A percentile compares a stretch with the other conserved stretches of the same genome.
phyloP scores from a whole-genome alignment of 139 green algal genomes.

The Coccomyxa sp. region DNA sequence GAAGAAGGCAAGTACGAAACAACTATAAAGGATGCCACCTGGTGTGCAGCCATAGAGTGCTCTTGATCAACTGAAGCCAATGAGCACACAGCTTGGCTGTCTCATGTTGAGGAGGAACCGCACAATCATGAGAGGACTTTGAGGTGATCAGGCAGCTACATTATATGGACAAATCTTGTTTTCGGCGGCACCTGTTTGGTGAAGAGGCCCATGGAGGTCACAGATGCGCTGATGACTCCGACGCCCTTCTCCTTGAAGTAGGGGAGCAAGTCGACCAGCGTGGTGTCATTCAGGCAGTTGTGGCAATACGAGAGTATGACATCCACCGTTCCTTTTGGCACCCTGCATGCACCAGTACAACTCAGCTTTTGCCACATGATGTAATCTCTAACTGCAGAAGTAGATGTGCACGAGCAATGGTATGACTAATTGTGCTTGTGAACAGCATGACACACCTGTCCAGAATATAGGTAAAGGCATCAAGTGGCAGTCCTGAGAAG shows the following conservation, averaged over 20 bases:
- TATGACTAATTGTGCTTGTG: no score
- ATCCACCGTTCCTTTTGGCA: slow-evolving; percentile 71
- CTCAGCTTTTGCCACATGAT: neutral
- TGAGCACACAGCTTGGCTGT: neutral
- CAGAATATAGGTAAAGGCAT: slow-evolving; percentile 71
- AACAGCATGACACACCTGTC: slow-evolving; percentile 37
- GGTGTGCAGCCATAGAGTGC: neutral
- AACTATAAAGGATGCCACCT: neutral
- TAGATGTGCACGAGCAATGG: neutral
- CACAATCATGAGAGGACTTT: neutral
- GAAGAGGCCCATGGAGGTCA: slow-evolving; percentile 90
- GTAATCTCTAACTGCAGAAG: neutral
- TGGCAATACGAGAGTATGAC: slow-evolving; percentile 92
- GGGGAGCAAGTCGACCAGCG: slow-evolving; percentile 50
- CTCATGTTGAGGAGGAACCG: neutral
- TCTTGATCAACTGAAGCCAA: neutral
- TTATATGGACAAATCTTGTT: neutral
- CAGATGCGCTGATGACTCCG: slow-evolving; percentile 83
- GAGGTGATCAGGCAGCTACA: neutral
- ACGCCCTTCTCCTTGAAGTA: slow-evolving; percentile 65
- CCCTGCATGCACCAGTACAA: slow-evolving; percentile 16
- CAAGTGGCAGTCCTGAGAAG: slow-evolving; percentile 89
- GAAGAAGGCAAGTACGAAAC: neutral
- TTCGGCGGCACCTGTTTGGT: neutral
- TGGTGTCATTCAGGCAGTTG: slow-evolving; percentile 76